Conservation (phyloP, 2,329 filamentous ascomycete genomes). For the Sclerotinia nivalis region DNA sequence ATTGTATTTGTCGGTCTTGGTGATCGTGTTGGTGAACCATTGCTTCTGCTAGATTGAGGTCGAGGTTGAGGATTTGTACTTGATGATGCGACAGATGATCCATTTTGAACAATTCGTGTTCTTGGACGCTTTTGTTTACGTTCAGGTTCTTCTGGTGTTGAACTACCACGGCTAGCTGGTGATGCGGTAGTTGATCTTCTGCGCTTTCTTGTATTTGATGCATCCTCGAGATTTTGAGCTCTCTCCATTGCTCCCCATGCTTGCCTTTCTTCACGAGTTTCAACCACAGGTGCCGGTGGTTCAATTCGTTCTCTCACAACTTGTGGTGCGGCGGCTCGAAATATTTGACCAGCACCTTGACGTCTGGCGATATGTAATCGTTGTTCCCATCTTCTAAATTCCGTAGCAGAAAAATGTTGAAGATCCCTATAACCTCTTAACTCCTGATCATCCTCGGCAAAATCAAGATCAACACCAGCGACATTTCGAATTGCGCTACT, state of each 20-base stretch:
- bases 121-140: constrained; percentile 86
- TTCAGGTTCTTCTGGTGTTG: constrained; percentile 65
- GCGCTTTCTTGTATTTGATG: constrained; percentile 61
- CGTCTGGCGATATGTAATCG: constrained; percentile 79
- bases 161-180: constrained; percentile 57
- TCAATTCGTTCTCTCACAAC: constrained; percentile 50
- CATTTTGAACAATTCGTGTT: constrained; percentile 65
- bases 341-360: constrained; percentile 72
- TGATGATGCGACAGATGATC: constrained; percentile 43
- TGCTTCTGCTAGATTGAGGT: background rate
- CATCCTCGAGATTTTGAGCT: constrained; percentile 67
- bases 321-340: constrained; percentile 66
- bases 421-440: constrained; percentile 56
- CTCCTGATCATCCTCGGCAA: constrained; percentile 71
- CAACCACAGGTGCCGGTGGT: constrained; percentile 62
- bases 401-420: constrained; percentile 54
- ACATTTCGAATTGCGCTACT: constrained; percentile 64
- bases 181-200: constrained; percentile 73
- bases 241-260: constrained; percentile 92
- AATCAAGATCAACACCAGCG: constrained; percentile 76
- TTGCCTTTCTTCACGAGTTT: constrained; percentile 69
- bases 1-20: background rate
- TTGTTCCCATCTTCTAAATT: constrained; percentile 75
- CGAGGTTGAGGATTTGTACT: background rate
- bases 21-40: constrained; percentile 1